Percentiles rank a stretch among this genome's conserved stretches.
Evolutionary conservation across 352 stramenopile species (phyloP).

Genomic region (Phytophthora meadii): DNA sequence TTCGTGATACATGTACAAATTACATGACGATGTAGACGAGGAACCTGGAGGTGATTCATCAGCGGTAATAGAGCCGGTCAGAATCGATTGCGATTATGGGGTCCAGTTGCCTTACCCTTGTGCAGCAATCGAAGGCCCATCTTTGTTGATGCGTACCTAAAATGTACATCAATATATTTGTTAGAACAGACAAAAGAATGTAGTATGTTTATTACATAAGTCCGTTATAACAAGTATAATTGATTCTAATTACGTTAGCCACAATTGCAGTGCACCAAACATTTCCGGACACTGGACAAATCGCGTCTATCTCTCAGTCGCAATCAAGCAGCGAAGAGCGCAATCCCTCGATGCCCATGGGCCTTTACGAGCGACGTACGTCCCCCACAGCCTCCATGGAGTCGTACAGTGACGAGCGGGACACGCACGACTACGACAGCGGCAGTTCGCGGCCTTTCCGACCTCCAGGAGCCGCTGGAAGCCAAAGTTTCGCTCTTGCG

Average conservation of each 20-base stretch:
- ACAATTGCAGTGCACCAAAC: background rate
- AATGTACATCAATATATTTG: background rate
- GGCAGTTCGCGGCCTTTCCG: background rate
- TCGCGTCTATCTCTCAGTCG: conserved; percentile 5
- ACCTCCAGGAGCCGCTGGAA: background rate
- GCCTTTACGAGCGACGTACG: conserved; percentile 11
- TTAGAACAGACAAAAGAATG: too few relatives aligned
- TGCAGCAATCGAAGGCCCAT: conserved; percentile 4
- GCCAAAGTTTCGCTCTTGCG: background rate
- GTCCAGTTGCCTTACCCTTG: background rate
- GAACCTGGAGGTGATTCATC: background rate
- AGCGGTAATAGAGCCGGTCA: conserved; percentile 17
- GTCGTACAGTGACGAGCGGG: background rate
- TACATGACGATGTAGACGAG: conserved; percentile 4
- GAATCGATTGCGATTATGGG: conserved; percentile 2
- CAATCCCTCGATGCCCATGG: conserved; percentile 5
- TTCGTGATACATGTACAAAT: background rate
- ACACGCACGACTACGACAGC: background rate
- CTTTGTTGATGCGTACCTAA: conserved; percentile 9
- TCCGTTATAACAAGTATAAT: too few relatives aligned
- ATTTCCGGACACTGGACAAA: background rate
- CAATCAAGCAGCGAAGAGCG: conserved; percentile 14
- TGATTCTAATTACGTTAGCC: background rate
- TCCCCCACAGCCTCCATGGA: conserved; percentile 2
- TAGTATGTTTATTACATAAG: too few relatives aligned